Evolutionary conservation across 192 early-diverging fungal species (phyloP).

Genomic region (Diversispora epigaea): DNA sequence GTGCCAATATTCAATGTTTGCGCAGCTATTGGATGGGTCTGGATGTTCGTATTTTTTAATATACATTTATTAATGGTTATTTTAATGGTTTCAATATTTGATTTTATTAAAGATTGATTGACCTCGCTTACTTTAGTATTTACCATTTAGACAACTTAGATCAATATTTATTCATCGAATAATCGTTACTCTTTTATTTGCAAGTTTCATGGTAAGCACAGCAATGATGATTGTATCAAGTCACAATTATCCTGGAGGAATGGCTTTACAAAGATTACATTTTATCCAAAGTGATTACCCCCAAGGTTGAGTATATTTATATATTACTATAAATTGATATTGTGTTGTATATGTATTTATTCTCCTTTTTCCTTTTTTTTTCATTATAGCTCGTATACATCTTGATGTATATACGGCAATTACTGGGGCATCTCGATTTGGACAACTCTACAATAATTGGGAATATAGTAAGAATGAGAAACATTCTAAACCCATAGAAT

Average conservation of each 20-base stretch:
- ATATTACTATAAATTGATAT: background rate
- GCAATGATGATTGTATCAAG: conserved; percentile 60
- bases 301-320: conserved; percentile 22
- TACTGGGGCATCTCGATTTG: conserved; percentile 83
- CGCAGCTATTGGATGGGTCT: conserved; percentile 56
- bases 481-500: conserved; percentile 46
- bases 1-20: conserved; percentile 78
- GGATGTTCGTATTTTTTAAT: conserved; percentile 39
- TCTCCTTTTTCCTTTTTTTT: background rate
- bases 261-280: conserved; percentile 69
- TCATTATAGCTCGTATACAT: conserved; percentile 50
- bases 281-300: conserved; percentile 36
- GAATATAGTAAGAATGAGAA: conserved; percentile 69
- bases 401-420: conserved; percentile 76
- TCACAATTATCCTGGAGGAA: conserved; percentile 88
- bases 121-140: background rate
- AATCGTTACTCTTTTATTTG: conserved; percentile 11
- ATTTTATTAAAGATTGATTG: background rate
- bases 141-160: background rate
- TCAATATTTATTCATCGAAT: conserved; percentile 32
- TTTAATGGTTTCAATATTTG: background rate
- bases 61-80: background rate
- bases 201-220: conserved; percentile 37
- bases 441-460: conserved; percentile 57
- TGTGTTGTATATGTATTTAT: background rate